Base-by-base conservation (phyloP, 2,329 filamentous ascomycete species). In the Nemania sp. region DNA sequence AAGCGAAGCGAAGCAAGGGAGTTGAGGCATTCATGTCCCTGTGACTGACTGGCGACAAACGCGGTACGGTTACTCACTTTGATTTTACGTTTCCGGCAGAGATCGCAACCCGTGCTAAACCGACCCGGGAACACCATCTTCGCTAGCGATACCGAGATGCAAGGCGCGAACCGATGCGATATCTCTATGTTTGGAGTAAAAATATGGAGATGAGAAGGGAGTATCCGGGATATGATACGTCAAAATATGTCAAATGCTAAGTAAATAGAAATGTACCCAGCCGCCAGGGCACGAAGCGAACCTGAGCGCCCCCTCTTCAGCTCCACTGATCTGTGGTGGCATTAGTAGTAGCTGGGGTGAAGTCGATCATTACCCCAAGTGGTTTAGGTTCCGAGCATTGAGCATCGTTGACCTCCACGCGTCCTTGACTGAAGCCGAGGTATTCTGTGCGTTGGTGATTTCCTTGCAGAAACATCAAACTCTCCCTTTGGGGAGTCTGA, bases 61-160 rank as follows among this genome's bases (percentile, higher is more conserved):
- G n/a, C n/a, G n/a, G n/a, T n/a, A n/a, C 38, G 38, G n/a, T 22
- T 43, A 69, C 67, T 68, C 45, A 71, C 69, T 62, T 70, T 71
- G 52, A 71, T 47, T 60, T 70, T 71, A n/a, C 69, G 69, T 26
- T 64, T 58, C 3, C 67, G 67, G 43, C 69, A 71, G 35, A 56
- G 69, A 59, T 64, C 64, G 20, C 67, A 71, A 10, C 69, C 67
- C 7, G 64, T 68, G n/a, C 59, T 66, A 54, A 71, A 71, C 6
- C 67, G 69, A n/a, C 69, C 69, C 3, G 69, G 69, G 38, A 71
- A 71, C 27, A 71, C 69, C 69, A 71, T 71, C n/a, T 60, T 65
- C 26, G 41, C 41, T 59, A 32, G n/a, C 32, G 49, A 52, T 47
- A 59, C 56, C 35, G 49, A 60, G 67, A 53, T 54, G 60, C 41